Evolutionary conservation across 208 protist species (phyloP).

Genomic region (Balamuthia mandrillaris): DNA sequence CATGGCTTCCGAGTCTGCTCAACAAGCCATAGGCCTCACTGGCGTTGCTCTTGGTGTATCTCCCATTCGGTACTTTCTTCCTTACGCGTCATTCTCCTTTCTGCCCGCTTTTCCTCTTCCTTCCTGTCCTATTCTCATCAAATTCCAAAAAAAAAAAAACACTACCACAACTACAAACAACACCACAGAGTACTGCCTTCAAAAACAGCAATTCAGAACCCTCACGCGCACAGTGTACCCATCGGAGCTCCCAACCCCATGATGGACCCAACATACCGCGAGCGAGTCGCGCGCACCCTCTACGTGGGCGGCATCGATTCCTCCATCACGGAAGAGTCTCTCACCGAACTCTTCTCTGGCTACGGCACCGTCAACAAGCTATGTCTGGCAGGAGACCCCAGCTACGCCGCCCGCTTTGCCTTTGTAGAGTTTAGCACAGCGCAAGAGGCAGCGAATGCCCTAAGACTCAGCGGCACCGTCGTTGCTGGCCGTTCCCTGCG

Average conservation of each 20-base stretch:
- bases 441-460: background rate
- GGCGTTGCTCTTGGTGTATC: background rate
- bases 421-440: background rate
- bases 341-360: background rate
- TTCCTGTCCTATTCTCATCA: no score
- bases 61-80: slow-evolving; percentile 3
- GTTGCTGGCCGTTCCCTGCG: background rate
- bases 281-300: background rate
- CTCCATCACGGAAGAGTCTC: background rate
- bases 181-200: slow-evolving; percentile 15
- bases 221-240: background rate
- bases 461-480: background rate
- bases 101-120: background rate
- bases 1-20: background rate
- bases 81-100: background rate
- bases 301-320: slow-evolving; percentile 4
- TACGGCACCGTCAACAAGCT: slow-evolving; percentile 15
- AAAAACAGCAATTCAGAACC: background rate
- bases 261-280: slow-evolving; percentile 10
- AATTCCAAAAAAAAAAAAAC: no score
- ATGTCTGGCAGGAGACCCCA: slow-evolving; percentile 1
- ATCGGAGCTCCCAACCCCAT: background rate
- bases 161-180: no score
- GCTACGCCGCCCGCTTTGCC: slow-evolving; percentile 8
- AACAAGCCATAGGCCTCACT: background rate